These are phyloP conservation scores for Akanthomyces dipterigenus DNA, from an alignment of 2,329 filamentous ascomycete genomes.

Conservation along the genomic window DNA sequence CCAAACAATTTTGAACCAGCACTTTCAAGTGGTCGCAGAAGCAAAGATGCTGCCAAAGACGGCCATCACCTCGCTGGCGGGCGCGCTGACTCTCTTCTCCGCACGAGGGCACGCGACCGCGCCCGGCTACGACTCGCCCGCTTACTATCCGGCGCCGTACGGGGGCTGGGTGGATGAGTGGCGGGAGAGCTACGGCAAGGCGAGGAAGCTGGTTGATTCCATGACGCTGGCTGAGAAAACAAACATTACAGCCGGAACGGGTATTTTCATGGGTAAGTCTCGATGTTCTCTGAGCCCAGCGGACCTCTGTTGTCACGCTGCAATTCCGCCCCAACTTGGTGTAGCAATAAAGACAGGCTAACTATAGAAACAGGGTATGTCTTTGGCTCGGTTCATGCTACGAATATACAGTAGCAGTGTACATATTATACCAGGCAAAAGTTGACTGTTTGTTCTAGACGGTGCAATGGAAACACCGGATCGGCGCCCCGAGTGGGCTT, in stretches of 20 bases:
- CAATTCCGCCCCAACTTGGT: no score
- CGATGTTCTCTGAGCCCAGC: no score
- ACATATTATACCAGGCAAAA: not conserved
- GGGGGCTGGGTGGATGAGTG: constrained; percentile 66
- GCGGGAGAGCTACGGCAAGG: constrained; percentile 64
- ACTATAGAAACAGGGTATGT: constrained; percentile 1
- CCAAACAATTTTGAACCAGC: not conserved
- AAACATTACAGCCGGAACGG: constrained; percentile 66
- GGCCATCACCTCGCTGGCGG: not conserved
- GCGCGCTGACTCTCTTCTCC: not conserved
- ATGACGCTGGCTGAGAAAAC: constrained; percentile 80
- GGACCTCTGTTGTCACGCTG: no score
- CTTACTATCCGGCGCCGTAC: constrained; percentile 65
- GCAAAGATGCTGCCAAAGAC: not conserved
- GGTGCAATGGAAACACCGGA: constrained; percentile 71
- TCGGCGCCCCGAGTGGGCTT: constrained; percentile 65
- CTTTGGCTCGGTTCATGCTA: not conserved
- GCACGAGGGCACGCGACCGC: not conserved
- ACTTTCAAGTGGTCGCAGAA: not conserved
- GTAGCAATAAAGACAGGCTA: not conserved
- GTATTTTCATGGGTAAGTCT: constrained; percentile 58
- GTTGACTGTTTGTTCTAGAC: constrained; percentile 29
- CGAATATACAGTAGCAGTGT: not conserved
- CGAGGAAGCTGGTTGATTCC: constrained; percentile 58
- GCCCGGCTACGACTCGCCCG: constrained; percentile 34